These are phyloP conservation scores for Eucalyptus sp. DNA, from an alignment of 345 rosid species.

Conservation along the genomic window DNA sequence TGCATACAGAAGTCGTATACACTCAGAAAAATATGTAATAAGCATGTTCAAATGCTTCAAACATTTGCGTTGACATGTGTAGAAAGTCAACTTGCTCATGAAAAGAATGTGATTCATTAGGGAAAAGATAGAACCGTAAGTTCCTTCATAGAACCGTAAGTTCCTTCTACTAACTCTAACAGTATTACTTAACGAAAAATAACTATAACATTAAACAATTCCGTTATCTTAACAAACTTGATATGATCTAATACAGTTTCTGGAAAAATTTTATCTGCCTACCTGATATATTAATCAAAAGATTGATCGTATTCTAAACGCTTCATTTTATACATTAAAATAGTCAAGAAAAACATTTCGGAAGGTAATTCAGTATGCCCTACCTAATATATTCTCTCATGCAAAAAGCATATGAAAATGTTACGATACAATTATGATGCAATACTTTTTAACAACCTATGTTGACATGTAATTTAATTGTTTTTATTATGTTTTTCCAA, in stretches of 20 bases:
- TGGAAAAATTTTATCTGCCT: no score
- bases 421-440: no score
- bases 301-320: no score
- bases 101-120: neutral
- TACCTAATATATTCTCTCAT: no score
- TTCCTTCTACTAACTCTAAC: neutral
- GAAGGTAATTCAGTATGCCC: no score
- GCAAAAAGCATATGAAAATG: no score
- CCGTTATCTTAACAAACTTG: neutral
- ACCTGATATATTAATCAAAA: no score
- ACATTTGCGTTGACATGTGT: neutral
- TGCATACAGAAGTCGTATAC: neutral
- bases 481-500: no score
- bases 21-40: neutral
- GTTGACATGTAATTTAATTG: no score
- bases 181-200: neutral
- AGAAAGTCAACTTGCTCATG: neutral
- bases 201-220: neutral
- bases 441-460: no score
- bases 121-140: neutral
- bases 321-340: no score
- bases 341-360: no score
- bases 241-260: neutral
- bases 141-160: neutral
- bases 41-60: neutral